Evolutionary conservation across 2,329 filamentous ascomycete genomes (phyloP).

Genomic region (Trichoderma sp.): DNA sequence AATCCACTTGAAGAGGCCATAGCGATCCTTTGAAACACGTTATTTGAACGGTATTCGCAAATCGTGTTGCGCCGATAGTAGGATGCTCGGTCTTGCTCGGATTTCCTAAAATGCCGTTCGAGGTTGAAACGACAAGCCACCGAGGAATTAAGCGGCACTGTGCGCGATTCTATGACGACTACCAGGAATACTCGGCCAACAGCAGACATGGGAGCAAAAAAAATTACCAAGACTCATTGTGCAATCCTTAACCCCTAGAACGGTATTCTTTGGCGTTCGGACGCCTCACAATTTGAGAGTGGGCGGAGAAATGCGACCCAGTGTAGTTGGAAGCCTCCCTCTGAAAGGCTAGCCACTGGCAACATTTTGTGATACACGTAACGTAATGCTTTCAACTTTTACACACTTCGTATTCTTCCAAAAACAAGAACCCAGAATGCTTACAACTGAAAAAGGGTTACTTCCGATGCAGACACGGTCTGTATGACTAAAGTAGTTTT

Average conservation of each 20-base stretch:
- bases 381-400: background rate
- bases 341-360: background rate
- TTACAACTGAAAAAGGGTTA: background rate
- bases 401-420: background rate
- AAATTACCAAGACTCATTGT: background rate
- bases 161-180: background rate
- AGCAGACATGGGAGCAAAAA: background rate
- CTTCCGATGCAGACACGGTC: background rate
- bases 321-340: background rate
- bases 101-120: conserved; percentile 5
- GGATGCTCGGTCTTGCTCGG: conserved; percentile 8
- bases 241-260: background rate
- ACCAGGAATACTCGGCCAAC: background rate
- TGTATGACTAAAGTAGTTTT: background rate
- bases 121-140: background rate
- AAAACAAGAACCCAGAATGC: background rate
- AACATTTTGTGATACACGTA: background rate
- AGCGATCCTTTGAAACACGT: background rate
- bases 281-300: background rate
- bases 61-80: background rate
- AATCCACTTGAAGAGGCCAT: background rate
- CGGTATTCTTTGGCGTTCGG: background rate
- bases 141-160: background rate
- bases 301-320: background rate
- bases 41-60: background rate